A percentile compares a stretch with the other conserved stretches of the same genome.
These are phyloP conservation scores for Leccinum fuscescens DNA, from an alignment of 1,284 basidiomycete species.

Conservation along the genomic window DNA sequence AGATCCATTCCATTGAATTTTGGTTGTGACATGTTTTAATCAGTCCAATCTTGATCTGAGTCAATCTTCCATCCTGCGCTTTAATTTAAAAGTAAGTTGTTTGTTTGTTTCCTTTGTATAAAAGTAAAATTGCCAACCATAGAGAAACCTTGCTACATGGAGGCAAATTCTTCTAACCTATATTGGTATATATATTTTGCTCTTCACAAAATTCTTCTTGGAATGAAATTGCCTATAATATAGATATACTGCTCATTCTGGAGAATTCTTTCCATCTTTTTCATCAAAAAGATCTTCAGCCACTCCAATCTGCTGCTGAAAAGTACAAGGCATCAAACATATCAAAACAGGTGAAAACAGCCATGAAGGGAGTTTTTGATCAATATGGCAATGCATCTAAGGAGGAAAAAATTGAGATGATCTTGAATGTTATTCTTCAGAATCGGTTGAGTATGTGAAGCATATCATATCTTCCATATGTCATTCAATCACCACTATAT, in stretches of 20 bases:
- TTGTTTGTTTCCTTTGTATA: background rate
- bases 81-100: no score
- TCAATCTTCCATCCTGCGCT: no score
- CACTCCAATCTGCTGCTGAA: background rate
- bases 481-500: background rate
- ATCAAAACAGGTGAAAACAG: rapidly evolving
- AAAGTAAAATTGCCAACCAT: background rate
- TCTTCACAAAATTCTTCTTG: no score
- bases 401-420: background rate
- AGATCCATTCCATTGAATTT: no score
- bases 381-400: background rate
- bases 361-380: background rate
- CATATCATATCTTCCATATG: background rate
- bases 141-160: background rate
- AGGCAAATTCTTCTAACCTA: background rate
- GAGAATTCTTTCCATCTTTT: background rate
- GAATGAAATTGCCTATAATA: background rate
- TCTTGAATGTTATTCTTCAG: background rate
- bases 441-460: background rate
- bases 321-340: background rate
- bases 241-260: background rate
- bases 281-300: background rate
- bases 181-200: background rate
- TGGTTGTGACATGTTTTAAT: no score
- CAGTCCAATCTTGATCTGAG: no score